Evolutionary conservation across 768 basidiomycete species (phyloP).

Genomic region (Dioszegia aurantiaca): DNA sequence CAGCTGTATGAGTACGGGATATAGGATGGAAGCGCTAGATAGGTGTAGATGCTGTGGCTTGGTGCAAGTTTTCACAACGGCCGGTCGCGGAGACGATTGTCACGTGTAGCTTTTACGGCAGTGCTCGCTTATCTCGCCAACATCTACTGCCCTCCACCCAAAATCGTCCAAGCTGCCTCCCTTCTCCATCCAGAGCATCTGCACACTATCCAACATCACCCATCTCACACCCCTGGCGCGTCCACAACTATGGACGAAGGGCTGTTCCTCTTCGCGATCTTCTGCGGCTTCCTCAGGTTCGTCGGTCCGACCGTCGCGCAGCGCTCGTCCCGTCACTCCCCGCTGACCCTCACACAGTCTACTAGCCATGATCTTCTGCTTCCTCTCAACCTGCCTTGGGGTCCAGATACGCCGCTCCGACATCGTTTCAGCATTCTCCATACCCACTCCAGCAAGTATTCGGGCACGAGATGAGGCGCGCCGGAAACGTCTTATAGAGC

Average conservation of each 20-base stretch:
- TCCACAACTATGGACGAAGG: conserved; percentile 34
- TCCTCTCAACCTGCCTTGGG: conserved; percentile 48
- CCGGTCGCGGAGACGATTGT: conserved; percentile 5
- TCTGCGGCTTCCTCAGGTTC: conserved; percentile 39
- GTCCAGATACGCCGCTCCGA: conserved; percentile 37
- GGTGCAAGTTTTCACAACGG: not conserved
- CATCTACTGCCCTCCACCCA: conserved; percentile 2
- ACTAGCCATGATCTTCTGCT: conserved; percentile 44
- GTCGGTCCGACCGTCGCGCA: conserved; percentile 5
- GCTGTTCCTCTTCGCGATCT: conserved; percentile 40
- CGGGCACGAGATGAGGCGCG: conserved; percentile 26
- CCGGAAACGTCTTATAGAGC: conserved; percentile 10
- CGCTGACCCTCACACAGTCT: conserved; percentile 28
- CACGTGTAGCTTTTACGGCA: conserved; percentile 14
- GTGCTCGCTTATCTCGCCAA: conserved; percentile 19
- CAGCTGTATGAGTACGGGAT: too few species aligned
- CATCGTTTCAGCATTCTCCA: conserved; percentile 36
- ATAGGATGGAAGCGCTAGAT: too few species aligned
- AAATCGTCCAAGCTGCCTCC: too few species aligned
- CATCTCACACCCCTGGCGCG: too few species aligned
- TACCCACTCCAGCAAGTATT: conserved; percentile 23
- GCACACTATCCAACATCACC: not conserved
- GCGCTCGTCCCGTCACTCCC: not conserved
- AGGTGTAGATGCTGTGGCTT: too few species aligned
- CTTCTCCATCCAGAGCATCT: not conserved